Conservation (phyloP, 2,329 filamentous ascomycete genomes). For the Coniochaeta ligniaria region DNA sequence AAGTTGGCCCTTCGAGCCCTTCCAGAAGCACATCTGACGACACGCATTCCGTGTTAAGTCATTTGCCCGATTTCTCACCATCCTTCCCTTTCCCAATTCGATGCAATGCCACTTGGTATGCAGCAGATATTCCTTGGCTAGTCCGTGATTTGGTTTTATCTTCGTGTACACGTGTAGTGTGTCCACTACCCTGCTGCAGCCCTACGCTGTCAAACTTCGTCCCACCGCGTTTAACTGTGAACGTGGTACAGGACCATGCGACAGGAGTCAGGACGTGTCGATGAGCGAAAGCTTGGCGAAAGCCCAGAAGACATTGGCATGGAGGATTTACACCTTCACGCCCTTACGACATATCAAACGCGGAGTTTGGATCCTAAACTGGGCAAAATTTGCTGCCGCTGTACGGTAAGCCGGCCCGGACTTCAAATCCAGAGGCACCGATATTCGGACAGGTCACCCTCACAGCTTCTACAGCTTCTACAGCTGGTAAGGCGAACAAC, state of each 20-base stretch:
- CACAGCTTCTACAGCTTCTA: neutral
- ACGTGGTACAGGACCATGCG: too few species aligned
- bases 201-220: too few species aligned
- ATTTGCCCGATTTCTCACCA: neutral
- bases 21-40: neutral
- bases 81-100: neutral
- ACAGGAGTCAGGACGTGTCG: too few species aligned
- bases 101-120: neutral
- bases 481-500: neutral
- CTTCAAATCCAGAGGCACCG: neutral
- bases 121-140: too few species aligned
- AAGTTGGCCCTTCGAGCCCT: neutral
- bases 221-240: too few species aligned
- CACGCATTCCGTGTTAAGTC: neutral
- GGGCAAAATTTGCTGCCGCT: neutral
- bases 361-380: neutral
- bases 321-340: neutral
- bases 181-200: too few species aligned
- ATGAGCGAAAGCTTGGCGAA: neutral
- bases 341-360: neutral
- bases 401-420: neutral
- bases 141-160: too few species aligned
- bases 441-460: neutral
- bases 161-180: too few species aligned
- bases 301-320: neutral